Base-by-base conservation (phyloP, 257 asterid genomes). In the Verbena officinalis region DNA sequence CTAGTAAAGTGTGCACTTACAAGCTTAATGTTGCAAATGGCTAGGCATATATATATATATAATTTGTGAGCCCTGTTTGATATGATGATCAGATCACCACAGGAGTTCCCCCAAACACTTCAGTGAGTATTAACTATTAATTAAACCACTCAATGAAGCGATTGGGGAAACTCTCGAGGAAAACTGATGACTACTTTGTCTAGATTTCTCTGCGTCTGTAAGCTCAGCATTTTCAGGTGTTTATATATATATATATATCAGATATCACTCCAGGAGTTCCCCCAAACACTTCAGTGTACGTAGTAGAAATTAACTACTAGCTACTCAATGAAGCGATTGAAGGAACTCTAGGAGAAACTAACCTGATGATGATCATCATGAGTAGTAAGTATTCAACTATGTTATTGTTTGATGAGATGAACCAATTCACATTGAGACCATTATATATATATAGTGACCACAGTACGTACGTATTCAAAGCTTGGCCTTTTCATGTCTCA, bases 91-190 rank as follows among this genome's bases (percentile, higher is more conserved):
- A 73, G 68, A 23, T 40, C 3, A 22, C 64, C 65, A 56, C 77
- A 17, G 54, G 89, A 83, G 88, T 79, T 79, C 88, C 82, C 83
- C 81, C 82, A 69, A 83, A 83, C 83, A 79, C 82, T 75, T 77
- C 71, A 77, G 81, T 63, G 77, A 21, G 75, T 43, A 52, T 21
- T 10, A 2, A 57, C 54, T 24, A 4, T 62, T 43, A 0, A 12
- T 52, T 74, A 9, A 59, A 3, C 10, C 11, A 56, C 77, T 72
- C 81, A 78, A 49, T 75, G 81, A 72, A 81, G 80, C 72, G 72
- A 36, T 72, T 55, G 69, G 5, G 70, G 49, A 39, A 49, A 67
- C 72, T 65, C 63, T 40, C 30, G 76, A 38, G 56, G 76, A 46
- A 48, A 71, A 38, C 67, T 64, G 43, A 55, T 71, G 55, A 55